Evolutionary conservation across 1,284 basidiomycete species (phyloP), one percentile per base, ranked within the genome.

Genomic region (Boletus hoseneyae): DNA sequence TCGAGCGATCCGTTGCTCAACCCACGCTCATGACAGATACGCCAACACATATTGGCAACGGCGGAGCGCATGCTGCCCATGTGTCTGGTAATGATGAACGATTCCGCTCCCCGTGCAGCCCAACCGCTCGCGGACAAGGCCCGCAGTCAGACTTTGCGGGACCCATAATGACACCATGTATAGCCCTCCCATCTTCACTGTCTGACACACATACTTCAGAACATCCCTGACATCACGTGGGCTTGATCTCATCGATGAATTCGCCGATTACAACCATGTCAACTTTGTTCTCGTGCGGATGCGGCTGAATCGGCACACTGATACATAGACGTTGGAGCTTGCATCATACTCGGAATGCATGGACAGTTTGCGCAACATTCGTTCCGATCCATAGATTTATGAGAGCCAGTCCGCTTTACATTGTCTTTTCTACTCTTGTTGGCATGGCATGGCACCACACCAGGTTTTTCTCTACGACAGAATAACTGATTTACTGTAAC

Each of bases 201-300:
- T 55, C 61, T 48, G 61, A 61, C 39, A 53, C 59, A 43, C 55
- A 57, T 52, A 53, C 51, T 51, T 58, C 57, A 55, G 58, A 52
- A 43, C 57, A 54, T 36, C 55, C 59, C 34, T 60, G 65, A 44
- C 73, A 72, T 56, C 69, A 70, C 40, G 58, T 70, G 37, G 61
- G 73, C 30, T 65, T 61, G 21, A 69, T 69, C 33, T 70, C 70
- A 9, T 59, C 60, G 19, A 54, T 69, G 45, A 69, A 70, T 53
- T 69, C 67, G 16, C 64, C 68, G 42, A 61, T 42, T 73, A 48
- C 53, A 59, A 48, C 39, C 49, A 41, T 47, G 45, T 42, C 51
- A 53, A 44, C 40, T 39, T 30, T 51, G 39, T 51, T 50, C 47
- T 40, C 39, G 36, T 37, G 36, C 40, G 23, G 57, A 34, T 37